A percentile compares a stretch with the other conserved stretches of the same genome.
These are phyloP conservation scores for Apiotrichum porosum DNA, from an alignment of 1,284 basidiomycete species.

Conservation along the genomic window DNA sequence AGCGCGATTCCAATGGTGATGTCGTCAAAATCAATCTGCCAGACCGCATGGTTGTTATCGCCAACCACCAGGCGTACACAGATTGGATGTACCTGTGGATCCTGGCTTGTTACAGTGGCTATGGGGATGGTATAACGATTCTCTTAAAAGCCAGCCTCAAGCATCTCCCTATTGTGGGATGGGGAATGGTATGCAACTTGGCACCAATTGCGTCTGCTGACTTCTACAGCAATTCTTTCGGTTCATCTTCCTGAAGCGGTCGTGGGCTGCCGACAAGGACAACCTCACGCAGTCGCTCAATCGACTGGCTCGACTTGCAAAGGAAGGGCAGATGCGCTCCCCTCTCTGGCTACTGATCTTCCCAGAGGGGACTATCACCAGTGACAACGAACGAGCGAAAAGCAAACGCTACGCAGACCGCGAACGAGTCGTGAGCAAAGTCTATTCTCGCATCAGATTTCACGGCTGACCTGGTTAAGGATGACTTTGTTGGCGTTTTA, in stretches of 20 bases:
- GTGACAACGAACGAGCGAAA: constrained; percentile 70
- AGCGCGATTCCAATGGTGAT: constrained; percentile 55
- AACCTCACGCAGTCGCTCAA: constrained; percentile 52
- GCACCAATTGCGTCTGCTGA: background rate
- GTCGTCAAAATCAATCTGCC: constrained; percentile 65
- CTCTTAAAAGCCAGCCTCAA: constrained; percentile 83
- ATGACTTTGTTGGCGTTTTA: constrained; percentile 71
- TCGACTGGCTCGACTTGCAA: constrained; percentile 52
- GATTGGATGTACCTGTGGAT: constrained; percentile 89
- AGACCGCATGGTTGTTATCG: constrained; percentile 68
- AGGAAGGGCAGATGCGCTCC: constrained; percentile 57
- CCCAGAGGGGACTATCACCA: constrained; percentile 88
- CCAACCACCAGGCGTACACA: constrained; percentile 80
- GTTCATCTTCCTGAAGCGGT: constrained; percentile 82
- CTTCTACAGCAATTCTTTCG: constrained; percentile 71
- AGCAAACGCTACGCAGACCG: constrained; percentile 63
- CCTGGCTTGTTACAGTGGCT: constrained; percentile 68
- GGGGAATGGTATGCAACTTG: constrained; percentile 61
- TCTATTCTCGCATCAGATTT: constrained; percentile 6
- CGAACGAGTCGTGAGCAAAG: constrained; percentile 49
- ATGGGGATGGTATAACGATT: constrained; percentile 67
- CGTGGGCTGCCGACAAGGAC: constrained; percentile 74
- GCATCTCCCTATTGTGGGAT: constrained; percentile 81
- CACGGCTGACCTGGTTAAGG: constrained; percentile 50
- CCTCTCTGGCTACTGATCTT: constrained; percentile 81